Conservation (phyloP, 75 land plant genomes). For the Selaginella tamariscina region DNA sequence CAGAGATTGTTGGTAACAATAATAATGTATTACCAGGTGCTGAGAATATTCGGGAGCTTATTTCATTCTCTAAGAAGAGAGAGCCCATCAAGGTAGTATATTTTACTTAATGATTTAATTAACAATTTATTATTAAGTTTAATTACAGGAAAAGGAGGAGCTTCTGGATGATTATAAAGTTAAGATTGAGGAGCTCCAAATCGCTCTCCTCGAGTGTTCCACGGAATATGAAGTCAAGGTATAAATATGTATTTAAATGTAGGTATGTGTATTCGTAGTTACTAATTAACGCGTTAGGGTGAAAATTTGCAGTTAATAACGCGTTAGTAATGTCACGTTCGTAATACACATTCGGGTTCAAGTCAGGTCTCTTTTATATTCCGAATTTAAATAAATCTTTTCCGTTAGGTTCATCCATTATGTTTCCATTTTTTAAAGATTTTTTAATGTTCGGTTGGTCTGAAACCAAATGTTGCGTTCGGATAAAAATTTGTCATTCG, state of each 20-base stretch:
- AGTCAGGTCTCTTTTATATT: not conserved
- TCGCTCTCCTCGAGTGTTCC: slow-evolving; percentile 5
- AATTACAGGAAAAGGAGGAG: not conserved
- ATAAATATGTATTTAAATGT: too few species aligned
- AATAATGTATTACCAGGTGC: not conserved
- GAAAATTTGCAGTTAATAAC: too few species aligned
- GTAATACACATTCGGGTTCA: too few species aligned
- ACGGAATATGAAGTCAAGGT: slow-evolving; percentile 12
- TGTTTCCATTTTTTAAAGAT: too few species aligned
- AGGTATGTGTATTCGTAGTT: too few species aligned
- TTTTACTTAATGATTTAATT: not conserved
- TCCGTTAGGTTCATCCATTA: not conserved
- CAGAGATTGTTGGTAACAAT: not conserved
- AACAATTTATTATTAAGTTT: not conserved
- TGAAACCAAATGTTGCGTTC: too few species aligned
- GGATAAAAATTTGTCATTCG: too few species aligned
- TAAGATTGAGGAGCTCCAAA: slow-evolving; percentile 9
- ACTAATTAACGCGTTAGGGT: too few species aligned
- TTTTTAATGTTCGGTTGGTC: too few species aligned
- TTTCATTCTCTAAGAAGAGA: not conserved
- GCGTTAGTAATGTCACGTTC: too few species aligned
- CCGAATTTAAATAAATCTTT: not conserved
- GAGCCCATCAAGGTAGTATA: not conserved
- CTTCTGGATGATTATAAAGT: not conserved
- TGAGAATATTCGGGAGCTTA: not conserved